Base-by-base conservation (phyloP, 352 stramenopile genomes). In the Peronospora tabacina region DNA sequence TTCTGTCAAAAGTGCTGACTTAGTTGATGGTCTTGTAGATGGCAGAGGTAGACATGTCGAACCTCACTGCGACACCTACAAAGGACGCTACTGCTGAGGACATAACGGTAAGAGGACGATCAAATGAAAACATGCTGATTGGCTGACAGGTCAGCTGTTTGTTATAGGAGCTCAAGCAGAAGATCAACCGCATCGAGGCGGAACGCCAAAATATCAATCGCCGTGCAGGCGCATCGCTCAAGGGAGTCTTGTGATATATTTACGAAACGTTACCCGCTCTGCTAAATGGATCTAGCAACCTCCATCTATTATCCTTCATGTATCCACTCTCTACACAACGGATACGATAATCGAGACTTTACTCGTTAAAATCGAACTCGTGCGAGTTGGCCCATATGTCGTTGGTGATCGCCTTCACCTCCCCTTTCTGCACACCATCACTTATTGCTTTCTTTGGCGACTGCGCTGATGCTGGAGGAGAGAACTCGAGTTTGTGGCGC, bases 21-120 rank as follows among this genome's bases (percentile, higher is more conserved):
- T 5, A 11, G 15, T 45, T 33, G 13, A 15, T 41, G 3, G n/a
- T 49, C 11, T 22, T 44, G 26, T 52, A 92, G 80, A 85, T 93
- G 75, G 82, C 75, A 30, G 82, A 93, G 38, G 75, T 80, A 7
- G 79, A 93, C 55, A 90, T 93, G 78, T 86, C 82, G 39, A 90
- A 93, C 49, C 75, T 93, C 50, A 93, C 82, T 29, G 75, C 81
- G 6, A 72, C 63, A 11, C 79, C 82, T 19, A 85, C 75, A 6
- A 90, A 78, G 47, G 82, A 93, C 38, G 80, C 80, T 13, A 85
- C 80, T 17, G 52, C 72, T 7, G 80, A 88, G 44, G 80, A 90
- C 40, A 90, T 90, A 54, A 48, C 72, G 36, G 77, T 85, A 54
- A 28, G 35, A 43, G 17, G 17, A 19, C 2, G 16, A 5, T 22